Evolutionary conservation across 2,329 filamentous ascomycete genomes (phyloP).

Genomic region (Colletotrichum higginsianum): DNA sequence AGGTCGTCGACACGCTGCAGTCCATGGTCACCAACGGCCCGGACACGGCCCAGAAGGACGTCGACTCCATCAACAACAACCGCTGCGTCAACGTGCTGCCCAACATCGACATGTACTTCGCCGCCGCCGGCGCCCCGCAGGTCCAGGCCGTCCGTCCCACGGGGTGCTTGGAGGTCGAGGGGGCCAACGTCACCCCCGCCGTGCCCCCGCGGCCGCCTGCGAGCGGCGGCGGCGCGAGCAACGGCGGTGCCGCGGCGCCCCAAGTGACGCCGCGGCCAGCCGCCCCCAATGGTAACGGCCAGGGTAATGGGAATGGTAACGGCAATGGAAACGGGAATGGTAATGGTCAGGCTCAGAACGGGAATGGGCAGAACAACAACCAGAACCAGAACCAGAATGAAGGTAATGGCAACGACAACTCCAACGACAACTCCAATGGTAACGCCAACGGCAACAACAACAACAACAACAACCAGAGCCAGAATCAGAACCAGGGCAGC

Average conservation of each 20-base stretch:
- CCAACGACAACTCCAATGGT: not conserved
- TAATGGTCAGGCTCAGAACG: slow-evolving; percentile 1
- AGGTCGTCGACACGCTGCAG: slow-evolving; percentile 44
- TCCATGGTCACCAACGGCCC: slow-evolving; percentile 45
- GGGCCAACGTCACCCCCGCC: slow-evolving; percentile 29
- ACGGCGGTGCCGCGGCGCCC: slow-evolving; percentile 11
- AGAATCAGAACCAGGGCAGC: slow-evolving; percentile 12
- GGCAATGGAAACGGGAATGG: not conserved
- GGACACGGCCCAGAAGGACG: slow-evolving; percentile 44
- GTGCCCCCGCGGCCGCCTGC: slow-evolving; percentile 4
- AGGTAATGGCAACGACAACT: not conserved
- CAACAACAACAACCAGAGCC: slow-evolving; percentile 10
- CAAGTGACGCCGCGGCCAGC: slow-evolving; percentile 9
- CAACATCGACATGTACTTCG: slow-evolving; percentile 46
- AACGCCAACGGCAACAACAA: not conserved
- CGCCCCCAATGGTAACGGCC: not conserved
- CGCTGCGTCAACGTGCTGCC: slow-evolving; percentile 46
- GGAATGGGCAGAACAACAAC: slow-evolving; percentile 10
- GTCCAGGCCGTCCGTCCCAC: slow-evolving; percentile 42
- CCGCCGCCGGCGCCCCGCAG: slow-evolving; percentile 41
- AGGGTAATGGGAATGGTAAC: not conserved
- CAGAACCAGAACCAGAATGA: not conserved
- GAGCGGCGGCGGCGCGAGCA: slow-evolving; percentile 6
- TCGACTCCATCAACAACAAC: slow-evolving; percentile 45
- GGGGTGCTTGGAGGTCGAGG: slow-evolving; percentile 44